Percentiles rank a stretch among this genome's conserved stretches.
Conservation (phyloP, 495 filamentous ascomycete species). For the Trichoderma orchidacearum region DNA sequence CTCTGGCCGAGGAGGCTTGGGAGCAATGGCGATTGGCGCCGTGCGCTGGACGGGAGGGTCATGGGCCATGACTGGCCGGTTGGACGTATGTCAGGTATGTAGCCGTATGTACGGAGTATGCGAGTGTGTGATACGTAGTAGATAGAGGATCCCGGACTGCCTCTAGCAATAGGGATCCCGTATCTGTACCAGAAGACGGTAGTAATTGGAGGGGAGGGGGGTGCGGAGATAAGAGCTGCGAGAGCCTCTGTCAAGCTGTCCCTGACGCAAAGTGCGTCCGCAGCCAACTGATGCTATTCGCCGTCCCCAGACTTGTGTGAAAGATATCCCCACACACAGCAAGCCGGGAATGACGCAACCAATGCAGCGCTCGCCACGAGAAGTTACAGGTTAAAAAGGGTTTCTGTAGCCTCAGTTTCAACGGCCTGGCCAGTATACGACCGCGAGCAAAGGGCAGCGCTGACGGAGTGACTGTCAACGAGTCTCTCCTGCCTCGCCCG, state of each 20-base stretch:
- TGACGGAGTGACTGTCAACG: too few species aligned
- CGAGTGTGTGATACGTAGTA: background rate
- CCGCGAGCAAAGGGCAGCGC: background rate
- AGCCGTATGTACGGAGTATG: slow-evolving; percentile 10
- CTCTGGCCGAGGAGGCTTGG: slow-evolving; percentile 32
- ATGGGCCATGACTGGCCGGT: slow-evolving; percentile 32
- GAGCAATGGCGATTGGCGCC: slow-evolving; percentile 43
- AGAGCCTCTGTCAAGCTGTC: background rate
- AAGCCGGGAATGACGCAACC: background rate
- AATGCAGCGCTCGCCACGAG: background rate
- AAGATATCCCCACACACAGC: background rate
- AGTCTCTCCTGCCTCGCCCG: background rate
- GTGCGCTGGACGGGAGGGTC: slow-evolving; percentile 35
- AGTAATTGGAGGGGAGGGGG: too few species aligned
- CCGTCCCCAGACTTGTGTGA: background rate
- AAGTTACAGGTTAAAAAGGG: too few species aligned
- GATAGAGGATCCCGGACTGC: background rate
- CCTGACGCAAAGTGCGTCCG: background rate
- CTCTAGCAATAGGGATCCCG: too few species aligned
- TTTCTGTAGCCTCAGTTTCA: background rate
- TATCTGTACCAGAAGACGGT: background rate
- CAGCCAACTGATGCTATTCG: background rate
- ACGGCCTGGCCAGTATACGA: background rate
- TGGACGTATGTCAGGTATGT: slow-evolving; percentile 2
- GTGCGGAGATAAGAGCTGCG: background rate